Evolutionary conservation across 345 rosid genomes (phyloP), one percentile per base, ranked within the genome.

Genomic region (Excoecaria agallocha): DNA sequence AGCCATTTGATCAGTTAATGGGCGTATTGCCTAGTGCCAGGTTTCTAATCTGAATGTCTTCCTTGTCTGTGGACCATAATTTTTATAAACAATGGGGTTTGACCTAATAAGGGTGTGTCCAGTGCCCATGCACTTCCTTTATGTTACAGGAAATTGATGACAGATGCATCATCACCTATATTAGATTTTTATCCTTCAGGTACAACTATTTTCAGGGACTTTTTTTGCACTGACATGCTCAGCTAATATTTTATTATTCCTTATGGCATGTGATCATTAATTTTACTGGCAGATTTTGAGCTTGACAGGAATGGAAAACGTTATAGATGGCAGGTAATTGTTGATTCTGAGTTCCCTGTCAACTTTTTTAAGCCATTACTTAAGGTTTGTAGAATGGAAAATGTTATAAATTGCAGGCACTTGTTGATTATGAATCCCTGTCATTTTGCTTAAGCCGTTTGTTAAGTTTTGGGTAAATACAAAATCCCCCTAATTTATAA

Each of bases 121-220:
- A 81, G 84, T 75, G 79, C 84, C 43, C 81, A 71, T 72, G 74
- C 84, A 2, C 82, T 81, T 71, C 84, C 84, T 43, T 9, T 74
- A 38, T 46, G 4, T 54, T 81, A 81, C 73, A 71, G 81, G 74
- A 60, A 67, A 39, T 55, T 81, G 74, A 78, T 81, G 84, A 77
- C 70, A 0, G 79, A 81, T 74, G 63, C 15, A 30, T 66, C 45
- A 41, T 81, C 84, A 43, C 79, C 79, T 20, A 74, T 81, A 50
- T 54, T 71, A 37, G 82, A 81, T 51, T 70, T 78, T 78, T 81
- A 81, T 68, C 81, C 81, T 25, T 43, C 81, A 1, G 79, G 84
- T 81, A 78, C 9, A 66, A 50, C 6, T 66, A 64, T 59, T 9
- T 10, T 16, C 35, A 30, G 8, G 11, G 38, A 52, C n/a, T 39